Conservation (phyloP, 2,329 filamentous ascomycete genomes). For the Botrytis elliptica region DNA sequence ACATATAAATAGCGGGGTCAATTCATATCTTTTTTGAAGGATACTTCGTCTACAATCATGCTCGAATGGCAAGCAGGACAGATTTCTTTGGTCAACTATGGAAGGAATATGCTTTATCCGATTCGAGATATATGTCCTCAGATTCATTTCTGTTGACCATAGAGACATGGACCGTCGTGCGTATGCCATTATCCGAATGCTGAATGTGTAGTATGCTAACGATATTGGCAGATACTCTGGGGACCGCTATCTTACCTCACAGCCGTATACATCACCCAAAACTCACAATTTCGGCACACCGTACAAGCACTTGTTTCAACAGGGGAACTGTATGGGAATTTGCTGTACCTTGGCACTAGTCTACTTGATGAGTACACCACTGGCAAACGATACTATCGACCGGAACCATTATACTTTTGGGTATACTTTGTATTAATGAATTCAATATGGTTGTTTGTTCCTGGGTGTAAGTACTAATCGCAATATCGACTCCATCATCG, state of each 20-base stretch:
- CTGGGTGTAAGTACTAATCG: conserved; percentile 46
- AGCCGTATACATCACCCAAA: conserved; percentile 46
- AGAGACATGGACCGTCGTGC: conserved; percentile 51
- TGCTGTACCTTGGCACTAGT: conserved; percentile 61
- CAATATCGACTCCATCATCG: neutral
- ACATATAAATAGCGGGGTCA: conserved; percentile 37
- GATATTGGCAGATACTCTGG: conserved; percentile 48
- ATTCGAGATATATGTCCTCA: conserved; percentile 54
- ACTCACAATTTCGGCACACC: conserved; percentile 50
- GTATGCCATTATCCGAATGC: neutral
- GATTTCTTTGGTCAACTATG: conserved; percentile 54
- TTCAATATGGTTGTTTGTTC: conserved; percentile 58
- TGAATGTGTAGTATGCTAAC: conserved; percentile 11
- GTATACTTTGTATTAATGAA: conserved; percentile 63
- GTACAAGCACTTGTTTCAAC: conserved; percentile 46
- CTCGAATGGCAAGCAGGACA: conserved; percentile 43
- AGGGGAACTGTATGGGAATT: conserved; percentile 48
- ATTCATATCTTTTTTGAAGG: conserved; percentile 41
- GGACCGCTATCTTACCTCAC: conserved; percentile 57
- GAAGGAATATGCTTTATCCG: conserved; percentile 58
- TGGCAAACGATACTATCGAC: conserved; percentile 53
- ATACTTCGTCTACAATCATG: conserved; percentile 50
- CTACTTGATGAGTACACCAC: conserved; percentile 47
- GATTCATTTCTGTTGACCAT: conserved; percentile 55
- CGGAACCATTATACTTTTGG: conserved; percentile 62